phyloP scores from a whole-genome alignment of 148 eudicot genomes.

The Arbutus unedo region DNA sequence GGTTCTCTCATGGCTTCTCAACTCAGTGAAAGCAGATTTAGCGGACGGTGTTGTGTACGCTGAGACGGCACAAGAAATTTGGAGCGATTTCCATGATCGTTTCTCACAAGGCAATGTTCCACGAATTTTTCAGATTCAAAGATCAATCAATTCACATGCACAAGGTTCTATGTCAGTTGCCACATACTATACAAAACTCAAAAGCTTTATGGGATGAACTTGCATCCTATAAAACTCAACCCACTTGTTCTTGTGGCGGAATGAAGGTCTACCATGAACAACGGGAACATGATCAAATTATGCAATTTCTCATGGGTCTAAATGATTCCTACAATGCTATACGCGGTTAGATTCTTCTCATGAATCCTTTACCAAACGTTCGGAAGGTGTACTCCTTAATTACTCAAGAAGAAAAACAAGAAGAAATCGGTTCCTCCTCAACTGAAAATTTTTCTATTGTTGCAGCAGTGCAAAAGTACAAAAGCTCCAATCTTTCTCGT shows the following conservation, averaged over 20 bases:
- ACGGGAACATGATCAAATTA: slow-evolving; percentile 4
- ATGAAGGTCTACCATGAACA: not conserved
- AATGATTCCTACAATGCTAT: not conserved
- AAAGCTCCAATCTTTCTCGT: not conserved
- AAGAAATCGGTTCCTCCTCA: not conserved
- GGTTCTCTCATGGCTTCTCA: not conserved
- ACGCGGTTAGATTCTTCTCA: not conserved
- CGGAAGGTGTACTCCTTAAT: slow-evolving; percentile 10
- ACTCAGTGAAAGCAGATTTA: not conserved
- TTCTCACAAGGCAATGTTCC: not conserved
- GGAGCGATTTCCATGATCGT: not conserved
- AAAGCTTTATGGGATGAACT: not conserved
- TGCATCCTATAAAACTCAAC: too few species aligned
- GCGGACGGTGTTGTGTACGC: not conserved
- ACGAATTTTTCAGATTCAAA: not conserved
- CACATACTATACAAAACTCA: not conserved
- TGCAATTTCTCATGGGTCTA: not conserved
- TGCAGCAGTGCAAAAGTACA: not conserved
- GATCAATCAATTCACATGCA: not conserved
- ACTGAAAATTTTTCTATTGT: not conserved
- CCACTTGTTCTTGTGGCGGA: too few species aligned
- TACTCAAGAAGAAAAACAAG: not conserved
- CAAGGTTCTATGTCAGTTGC: not conserved
- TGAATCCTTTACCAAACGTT: slow-evolving; percentile 11
- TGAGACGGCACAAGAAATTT: not conserved